Evolutionary conservation across 768 basidiomycete genomes (phyloP).

Genomic region (Rhodotorula sphaerocarpa): DNA sequence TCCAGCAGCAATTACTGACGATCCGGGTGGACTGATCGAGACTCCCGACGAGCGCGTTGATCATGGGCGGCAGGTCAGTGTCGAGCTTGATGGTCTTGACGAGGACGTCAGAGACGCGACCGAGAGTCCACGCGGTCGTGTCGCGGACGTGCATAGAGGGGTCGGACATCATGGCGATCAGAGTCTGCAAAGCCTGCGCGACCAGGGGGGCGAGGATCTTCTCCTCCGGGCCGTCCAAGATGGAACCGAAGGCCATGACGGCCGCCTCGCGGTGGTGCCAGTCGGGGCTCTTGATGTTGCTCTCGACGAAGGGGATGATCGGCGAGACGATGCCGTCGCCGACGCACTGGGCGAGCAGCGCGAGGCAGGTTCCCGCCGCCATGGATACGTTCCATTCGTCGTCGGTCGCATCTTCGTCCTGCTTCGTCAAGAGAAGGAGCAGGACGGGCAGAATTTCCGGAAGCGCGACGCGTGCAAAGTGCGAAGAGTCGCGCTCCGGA

Average conservation of each 20-base stretch:
- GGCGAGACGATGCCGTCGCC: slow-evolving; percentile 81
- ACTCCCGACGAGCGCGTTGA: slow-evolving; percentile 73
- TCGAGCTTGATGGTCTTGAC: slow-evolving; percentile 72
- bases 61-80: slow-evolving; percentile 70
- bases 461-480: slow-evolving; percentile 88
- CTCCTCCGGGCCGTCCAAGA: slow-evolving; percentile 92
- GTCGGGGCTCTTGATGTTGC: slow-evolving; percentile 79
- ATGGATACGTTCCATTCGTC: slow-evolving; percentile 99
- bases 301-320: slow-evolving; percentile 96
- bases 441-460: slow-evolving; percentile 92
- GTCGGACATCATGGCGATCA: slow-evolving; percentile 80
- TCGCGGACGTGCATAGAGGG: slow-evolving; percentile 79
- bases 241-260: slow-evolving; percentile 96
- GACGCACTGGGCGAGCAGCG: slow-evolving; percentile 80
- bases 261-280: slow-evolving; percentile 97
- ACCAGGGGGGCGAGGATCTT: slow-evolving; percentile 78
- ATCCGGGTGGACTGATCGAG: slow-evolving; percentile 75
- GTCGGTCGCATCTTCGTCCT: slow-evolving; percentile 94
- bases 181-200: slow-evolving; percentile 81
- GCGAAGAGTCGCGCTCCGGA: slow-evolving; percentile 74
- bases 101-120: slow-evolving; percentile 84
- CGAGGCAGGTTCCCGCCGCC: slow-evolving; percentile 88
- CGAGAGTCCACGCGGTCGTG: slow-evolving; percentile 95
- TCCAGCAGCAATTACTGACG: slow-evolving; percentile 90
- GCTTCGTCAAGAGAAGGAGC: slow-evolving; percentile 73